Percentiles rank a stretch among this genome's conserved stretches.
Evolutionary conservation across 2,329 filamentous ascomycete species (phyloP).

Genomic region (Seiridium cupressi): DNA sequence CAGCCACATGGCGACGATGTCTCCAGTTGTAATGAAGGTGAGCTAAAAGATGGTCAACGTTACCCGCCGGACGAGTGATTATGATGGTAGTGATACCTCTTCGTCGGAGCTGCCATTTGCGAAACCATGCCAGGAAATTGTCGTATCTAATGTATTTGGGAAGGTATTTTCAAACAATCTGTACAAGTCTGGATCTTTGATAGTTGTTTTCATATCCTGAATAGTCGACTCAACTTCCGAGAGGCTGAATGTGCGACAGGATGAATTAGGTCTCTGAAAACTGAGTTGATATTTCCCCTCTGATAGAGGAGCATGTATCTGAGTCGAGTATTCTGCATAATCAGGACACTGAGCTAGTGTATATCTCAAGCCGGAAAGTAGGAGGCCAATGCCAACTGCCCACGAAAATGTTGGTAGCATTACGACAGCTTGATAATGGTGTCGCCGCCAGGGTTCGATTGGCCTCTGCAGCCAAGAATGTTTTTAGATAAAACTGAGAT

Average conservation of each 20-base stretch:
- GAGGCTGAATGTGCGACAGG: conserved; percentile 72
- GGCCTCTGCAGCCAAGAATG: too few species aligned
- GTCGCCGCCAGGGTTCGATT: neutral
- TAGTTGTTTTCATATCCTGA: conserved; percentile 32
- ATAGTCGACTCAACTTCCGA: conserved; percentile 70
- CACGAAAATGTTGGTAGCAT: neutral
- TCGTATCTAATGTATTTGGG: conserved; percentile 80
- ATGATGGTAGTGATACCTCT: conserved; percentile 19
- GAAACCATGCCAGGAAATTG: conserved; percentile 71
- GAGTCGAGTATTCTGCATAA: conserved; percentile 8
- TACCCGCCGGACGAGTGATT: too few species aligned
- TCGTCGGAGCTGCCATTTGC: conserved; percentile 45
- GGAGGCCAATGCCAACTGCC: neutral
- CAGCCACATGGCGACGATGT: conserved; percentile 87
- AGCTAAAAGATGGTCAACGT: conserved; percentile 49
- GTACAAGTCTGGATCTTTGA: conserved; percentile 62
- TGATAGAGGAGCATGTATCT: conserved; percentile 8
- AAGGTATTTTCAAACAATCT: conserved; percentile 82
- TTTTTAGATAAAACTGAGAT: too few species aligned
- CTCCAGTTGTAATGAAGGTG: conserved; percentile 79
- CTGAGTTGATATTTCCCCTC: conserved; percentile 9
- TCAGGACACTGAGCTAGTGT: conserved; percentile 8
- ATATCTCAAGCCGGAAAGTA: neutral
- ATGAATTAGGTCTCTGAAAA: conserved; percentile 7
- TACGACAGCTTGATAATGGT: neutral